A percentile compares a stretch with the other conserved stretches of the same genome.
Conservation (phyloP, 495 filamentous ascomycete genomes). For the Aspergillus asperescens region DNA sequence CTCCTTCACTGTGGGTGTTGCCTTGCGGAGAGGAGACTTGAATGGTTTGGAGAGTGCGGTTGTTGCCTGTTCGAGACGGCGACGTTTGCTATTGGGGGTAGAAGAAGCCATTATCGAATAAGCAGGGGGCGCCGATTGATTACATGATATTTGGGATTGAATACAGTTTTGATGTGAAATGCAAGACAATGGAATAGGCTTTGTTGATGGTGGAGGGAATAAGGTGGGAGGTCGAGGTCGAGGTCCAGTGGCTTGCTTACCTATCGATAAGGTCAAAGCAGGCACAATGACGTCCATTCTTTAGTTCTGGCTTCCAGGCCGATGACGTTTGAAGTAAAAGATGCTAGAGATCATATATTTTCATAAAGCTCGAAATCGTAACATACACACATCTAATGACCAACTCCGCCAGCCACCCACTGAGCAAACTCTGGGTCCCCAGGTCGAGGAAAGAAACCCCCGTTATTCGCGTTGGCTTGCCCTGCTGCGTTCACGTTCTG, state of each 20-base stretch:
- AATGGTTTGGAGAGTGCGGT: conserved; percentile 59
- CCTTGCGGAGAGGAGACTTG: conserved; percentile 56
- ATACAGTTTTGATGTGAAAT: background rate
- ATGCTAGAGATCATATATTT: background rate
- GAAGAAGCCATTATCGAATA: conserved; percentile 19
- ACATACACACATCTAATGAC: conserved; percentile 50
- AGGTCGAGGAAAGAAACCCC: conserved; percentile 66
- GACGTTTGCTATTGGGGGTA: conserved; percentile 43
- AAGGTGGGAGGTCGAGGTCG: too few relatives aligned
- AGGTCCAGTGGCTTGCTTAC: background rate
- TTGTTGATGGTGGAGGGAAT: background rate
- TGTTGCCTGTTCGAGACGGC: conserved; percentile 47
- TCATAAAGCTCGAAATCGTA: conserved; percentile 7
- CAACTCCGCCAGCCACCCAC: conserved; percentile 73
- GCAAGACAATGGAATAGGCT: background rate
- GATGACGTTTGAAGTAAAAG: background rate
- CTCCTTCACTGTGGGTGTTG: conserved; percentile 11
- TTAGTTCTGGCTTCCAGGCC: background rate
- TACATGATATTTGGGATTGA: background rate
- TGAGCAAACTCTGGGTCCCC: conserved; percentile 65
- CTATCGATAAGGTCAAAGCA: background rate
- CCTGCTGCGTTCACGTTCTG: conserved; percentile 28
- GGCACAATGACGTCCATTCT: background rate
- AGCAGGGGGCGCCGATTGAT: background rate
- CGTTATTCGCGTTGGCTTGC: conserved; percentile 43